Base-by-base conservation (phyloP, 2,329 filamentous ascomycete genomes). In the Claviceps arundinis region DNA sequence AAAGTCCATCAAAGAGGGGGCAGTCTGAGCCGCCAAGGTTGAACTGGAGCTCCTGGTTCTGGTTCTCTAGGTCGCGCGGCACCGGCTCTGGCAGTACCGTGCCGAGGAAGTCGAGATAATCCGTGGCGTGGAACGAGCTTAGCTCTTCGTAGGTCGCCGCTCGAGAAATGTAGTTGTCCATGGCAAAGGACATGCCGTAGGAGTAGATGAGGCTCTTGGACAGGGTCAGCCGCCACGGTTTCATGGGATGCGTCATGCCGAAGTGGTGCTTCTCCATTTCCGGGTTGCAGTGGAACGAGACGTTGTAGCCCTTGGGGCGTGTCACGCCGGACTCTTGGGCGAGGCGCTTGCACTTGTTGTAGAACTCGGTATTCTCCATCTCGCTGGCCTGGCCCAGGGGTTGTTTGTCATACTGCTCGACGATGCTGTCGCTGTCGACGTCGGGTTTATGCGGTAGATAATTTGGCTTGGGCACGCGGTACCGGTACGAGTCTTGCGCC, bases 241-340 rank as follows among this genome's bases (percentile, higher is more conserved):
- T 98, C 93, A 98, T 98, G 19, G 93, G 93, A 73, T 98, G 93
- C 9, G 88, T 90, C 70, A 88, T 85, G 58, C 93, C 93, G 67
- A 98, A 98, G 68, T 98, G 93, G 69, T 97, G 91, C 64, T 87
- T 86, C 71, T 98, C 93, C 65, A 97, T 94, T 55, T 88, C 83
- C 1, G 90, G 87, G 62, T 96, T 96, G 70, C 89, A 89, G 67
- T 98, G 93, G 70, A 90, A 97, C 9, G 91, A 96, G 47, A 98
- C 91, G 37, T 79, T 89, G 70, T 94, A 90, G 59, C 89, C 90
- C 63, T 85, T 84, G 1, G 91, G 90, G 38, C 82, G 79, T 50
- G 82, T 80, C 62, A 96, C 87, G 59, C 82, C 84, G 67, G 87
- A 77, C 50, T 78, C 73, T 54, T 76, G 70, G 24, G 77, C 78